Percentiles rank a stretch among this genome's conserved stretches.
Evolutionary conservation across 2,329 filamentous ascomycete genomes (phyloP).

Genomic region (Hirsutella minnesotensis): DNA sequence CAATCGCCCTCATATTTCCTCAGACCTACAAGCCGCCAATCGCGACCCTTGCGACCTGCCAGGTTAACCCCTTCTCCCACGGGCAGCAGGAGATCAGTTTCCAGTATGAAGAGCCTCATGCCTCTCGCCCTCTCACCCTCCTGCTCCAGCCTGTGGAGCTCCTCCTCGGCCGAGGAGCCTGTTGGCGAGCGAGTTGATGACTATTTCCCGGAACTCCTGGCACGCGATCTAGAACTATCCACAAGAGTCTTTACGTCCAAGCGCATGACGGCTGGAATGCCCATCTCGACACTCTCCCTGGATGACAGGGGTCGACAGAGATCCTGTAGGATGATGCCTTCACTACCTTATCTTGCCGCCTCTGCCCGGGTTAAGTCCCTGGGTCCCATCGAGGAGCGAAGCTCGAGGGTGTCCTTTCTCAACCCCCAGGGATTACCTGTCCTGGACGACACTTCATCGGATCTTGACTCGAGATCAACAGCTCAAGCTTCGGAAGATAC

Average conservation of each 20-base stretch:
- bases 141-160: conserved; percentile 11
- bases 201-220: conserved; percentile 45
- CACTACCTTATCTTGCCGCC: conserved; percentile 16
- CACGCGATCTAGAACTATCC: conserved; percentile 38
- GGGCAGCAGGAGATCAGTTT: conserved; percentile 21
- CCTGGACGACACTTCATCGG: conserved; percentile 17
- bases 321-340: conserved; percentile 5
- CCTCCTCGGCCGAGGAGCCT: conserved; percentile 12
- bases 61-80: conserved; percentile 8
- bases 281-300: conserved; percentile 23
- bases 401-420: conserved; percentile 23
- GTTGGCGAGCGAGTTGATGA: conserved; percentile 21
- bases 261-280: conserved; percentile 40
- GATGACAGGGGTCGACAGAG: conserved; percentile 12
- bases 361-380: conserved; percentile 18
- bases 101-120: conserved; percentile 26
- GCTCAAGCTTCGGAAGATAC: conserved; percentile 19
- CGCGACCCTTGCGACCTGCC: conserved; percentile 6
- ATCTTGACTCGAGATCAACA: conserved; percentile 18
- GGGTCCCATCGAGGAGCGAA: conserved; percentile 22
- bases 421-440: conserved; percentile 9
- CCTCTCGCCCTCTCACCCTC: conserved; percentile 22
- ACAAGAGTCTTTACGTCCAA: conserved; percentile 34
- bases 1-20: not conserved
- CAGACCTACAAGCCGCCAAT: not conserved